Percentiles rank a stretch among this genome's conserved stretches.
These are phyloP conservation scores for Lachancea sp. DNA, from an alignment of 805 yeast species.

Conservation along the genomic window DNA sequence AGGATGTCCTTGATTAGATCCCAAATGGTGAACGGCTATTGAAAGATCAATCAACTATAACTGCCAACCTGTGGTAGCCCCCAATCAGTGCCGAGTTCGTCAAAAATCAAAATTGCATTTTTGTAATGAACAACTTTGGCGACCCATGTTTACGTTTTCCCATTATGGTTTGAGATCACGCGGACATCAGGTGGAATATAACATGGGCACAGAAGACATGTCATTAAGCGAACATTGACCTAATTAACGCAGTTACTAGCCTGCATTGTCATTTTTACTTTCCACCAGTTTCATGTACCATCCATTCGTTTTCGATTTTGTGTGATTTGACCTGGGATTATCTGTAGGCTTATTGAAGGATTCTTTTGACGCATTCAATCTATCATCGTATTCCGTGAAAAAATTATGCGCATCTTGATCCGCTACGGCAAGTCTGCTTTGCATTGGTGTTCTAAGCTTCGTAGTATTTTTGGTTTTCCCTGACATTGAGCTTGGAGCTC, in stretches of 20 bases:
- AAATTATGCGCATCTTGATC: constrained; percentile 1
- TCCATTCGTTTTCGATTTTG: constrained; percentile 2
- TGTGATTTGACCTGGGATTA: background rate
- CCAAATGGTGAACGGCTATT: background rate
- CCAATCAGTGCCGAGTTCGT: background rate
- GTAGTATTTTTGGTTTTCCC: constrained; percentile 42
- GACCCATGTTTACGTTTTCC: constrained; percentile 3
- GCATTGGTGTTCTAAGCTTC: constrained; percentile 56
- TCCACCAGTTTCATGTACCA: constrained; percentile 8
- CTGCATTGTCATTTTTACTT: background rate
- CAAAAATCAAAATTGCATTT: background rate
- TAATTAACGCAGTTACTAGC: background rate
- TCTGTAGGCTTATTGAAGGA: constrained; percentile 16
- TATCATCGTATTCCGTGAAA: constrained; percentile 3
- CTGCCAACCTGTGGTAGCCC: background rate
- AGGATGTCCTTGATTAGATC: background rate
- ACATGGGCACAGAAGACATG: background rate
- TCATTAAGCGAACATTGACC: background rate
- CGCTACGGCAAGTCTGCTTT: constrained; percentile 35
- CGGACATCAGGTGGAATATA: too few species aligned
- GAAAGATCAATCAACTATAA: background rate
- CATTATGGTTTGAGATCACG: background rate
- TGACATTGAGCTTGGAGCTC: constrained; percentile 20
- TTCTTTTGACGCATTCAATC: constrained; percentile 11
- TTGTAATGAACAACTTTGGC: background rate